Evolutionary conservation across 768 basidiomycete species (phyloP).

Genomic region (Tricholoma sp.): DNA sequence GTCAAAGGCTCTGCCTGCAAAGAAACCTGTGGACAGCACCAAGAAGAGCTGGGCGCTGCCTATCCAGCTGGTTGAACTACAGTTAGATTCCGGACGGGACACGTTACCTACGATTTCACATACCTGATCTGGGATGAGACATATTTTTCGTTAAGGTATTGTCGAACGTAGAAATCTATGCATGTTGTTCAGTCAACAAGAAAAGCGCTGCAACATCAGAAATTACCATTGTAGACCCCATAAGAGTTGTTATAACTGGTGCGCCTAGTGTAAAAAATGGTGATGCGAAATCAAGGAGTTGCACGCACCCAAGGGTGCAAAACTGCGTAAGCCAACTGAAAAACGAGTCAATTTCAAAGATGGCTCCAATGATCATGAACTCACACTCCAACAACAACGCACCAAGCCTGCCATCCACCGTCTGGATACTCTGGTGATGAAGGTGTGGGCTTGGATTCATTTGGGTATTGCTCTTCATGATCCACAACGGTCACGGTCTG

Average conservation of each 20-base stretch:
- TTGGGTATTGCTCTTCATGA: background rate
- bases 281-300: background rate
- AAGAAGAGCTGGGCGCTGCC: conserved; percentile 23
- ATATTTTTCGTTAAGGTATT: conserved; percentile 17
- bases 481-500: background rate
- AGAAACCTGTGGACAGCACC: conserved; percentile 19
- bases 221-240: conserved; percentile 19
- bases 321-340: conserved; percentile 22
- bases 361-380: conserved; percentile 1
- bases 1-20: conserved; percentile 23
- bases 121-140: conserved; percentile 23
- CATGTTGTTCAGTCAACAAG: background rate
- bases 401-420: conserved; percentile 22
- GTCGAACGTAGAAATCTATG: conserved; percentile 23
- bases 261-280: background rate
- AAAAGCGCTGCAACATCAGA: background rate
- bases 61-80: conserved; percentile 20
- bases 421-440: conserved; percentile 8
- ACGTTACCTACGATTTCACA: background rate
- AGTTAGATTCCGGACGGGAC: background rate
- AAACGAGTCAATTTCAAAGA: background rate
- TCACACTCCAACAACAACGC: conserved; percentile 21
- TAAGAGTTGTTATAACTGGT: conserved; percentile 19
- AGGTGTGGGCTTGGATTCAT: background rate
- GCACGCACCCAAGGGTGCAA: conserved; percentile 20